Conservation (phyloP, 495 filamentous ascomycete species). For the Hypoxylon lienhwacheense region DNA sequence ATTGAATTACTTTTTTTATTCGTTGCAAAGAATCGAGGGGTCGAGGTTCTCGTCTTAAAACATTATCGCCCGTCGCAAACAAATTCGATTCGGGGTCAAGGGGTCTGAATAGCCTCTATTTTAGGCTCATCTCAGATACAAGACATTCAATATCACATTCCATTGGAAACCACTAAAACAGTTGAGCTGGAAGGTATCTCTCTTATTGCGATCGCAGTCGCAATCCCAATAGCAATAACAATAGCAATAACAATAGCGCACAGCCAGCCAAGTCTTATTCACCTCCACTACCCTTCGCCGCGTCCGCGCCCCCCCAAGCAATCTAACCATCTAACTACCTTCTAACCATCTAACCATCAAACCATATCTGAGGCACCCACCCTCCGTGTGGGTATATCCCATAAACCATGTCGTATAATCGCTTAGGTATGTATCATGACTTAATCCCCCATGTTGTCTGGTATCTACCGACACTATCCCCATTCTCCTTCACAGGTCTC, state of each 20-base stretch:
- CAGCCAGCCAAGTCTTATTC: slow-evolving; percentile 14
- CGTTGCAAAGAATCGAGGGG: slow-evolving; percentile 3
- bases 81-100: slow-evolving; percentile 21
- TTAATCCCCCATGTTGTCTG: slow-evolving; percentile 23
- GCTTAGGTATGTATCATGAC: slow-evolving; percentile 61
- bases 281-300: no score
- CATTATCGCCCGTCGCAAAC: slow-evolving; percentile 15
- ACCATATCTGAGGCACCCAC: slow-evolving; percentile 29
- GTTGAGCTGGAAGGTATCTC: slow-evolving; percentile 8
- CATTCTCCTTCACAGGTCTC: slow-evolving; percentile 8
- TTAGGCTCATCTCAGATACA: slow-evolving; percentile 9
- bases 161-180: no score
- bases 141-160: slow-evolving; percentile 7
- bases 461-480: not conserved
- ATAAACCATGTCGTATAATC: slow-evolving; percentile 67
- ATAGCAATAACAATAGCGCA: no score
- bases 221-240: no score
- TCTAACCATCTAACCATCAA: no score
- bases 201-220: slow-evolving; percentile 22
- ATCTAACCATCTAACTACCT: slow-evolving; percentile 27
- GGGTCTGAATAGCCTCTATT: slow-evolving; percentile 10
- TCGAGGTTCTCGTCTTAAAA: slow-evolving; percentile 7
- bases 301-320: slow-evolving; percentile 10
- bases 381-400: slow-evolving; percentile 20
- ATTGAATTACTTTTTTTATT: slow-evolving; percentile 3